A percentile compares a stretch with the other conserved stretches of the same genome.
These are phyloP conservation scores for Podospora comata DNA, from an alignment of 495 filamentous ascomycete genomes.

Conservation along the genomic window DNA sequence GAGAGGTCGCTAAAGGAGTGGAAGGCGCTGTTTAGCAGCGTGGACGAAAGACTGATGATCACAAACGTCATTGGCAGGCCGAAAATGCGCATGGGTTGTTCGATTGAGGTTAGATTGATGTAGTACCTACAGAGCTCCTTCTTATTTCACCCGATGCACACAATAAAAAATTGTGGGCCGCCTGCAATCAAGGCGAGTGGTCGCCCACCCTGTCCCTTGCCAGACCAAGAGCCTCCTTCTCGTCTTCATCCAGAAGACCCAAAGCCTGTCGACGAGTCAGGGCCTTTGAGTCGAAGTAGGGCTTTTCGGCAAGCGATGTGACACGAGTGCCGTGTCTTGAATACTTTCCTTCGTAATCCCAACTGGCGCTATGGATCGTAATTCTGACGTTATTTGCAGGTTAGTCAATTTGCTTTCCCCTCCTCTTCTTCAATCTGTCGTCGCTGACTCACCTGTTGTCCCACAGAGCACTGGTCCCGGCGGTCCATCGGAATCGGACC, in stretches of 20 bases:
- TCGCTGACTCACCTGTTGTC: constrained; percentile 54
- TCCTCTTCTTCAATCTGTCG: not conserved
- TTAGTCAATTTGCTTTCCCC: not conserved
- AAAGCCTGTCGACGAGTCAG: constrained; percentile 58
- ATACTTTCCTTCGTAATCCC: constrained; percentile 63
- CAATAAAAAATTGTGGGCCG: too few species aligned
- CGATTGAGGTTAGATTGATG: constrained; percentile 18
- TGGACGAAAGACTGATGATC: constrained; percentile 16
- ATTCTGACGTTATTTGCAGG: constrained; percentile 41
- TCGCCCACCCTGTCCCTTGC: not conserved
- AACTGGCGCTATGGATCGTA: constrained; percentile 65
- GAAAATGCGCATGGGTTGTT: constrained; percentile 15
- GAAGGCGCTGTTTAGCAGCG: constrained; percentile 18
- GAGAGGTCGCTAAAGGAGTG: constrained; percentile 18
- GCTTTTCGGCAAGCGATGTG: constrained; percentile 64
- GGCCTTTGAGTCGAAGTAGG: constrained; percentile 56
- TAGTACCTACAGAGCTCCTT: not conserved
- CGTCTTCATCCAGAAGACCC: constrained; percentile 44
- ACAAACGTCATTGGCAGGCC: constrained; percentile 16
- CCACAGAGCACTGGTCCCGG: constrained; percentile 59
- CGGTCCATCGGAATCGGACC: constrained; percentile 63
- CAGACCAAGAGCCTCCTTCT: constrained; percentile 25
- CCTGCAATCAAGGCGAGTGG: not conserved
- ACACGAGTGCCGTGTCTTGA: constrained; percentile 62
- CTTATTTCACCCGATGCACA: too few species aligned